A percentile compares a stretch with the other conserved stretches of the same genome.
Evolutionary conservation across 139 green algal genomes (phyloP).

Genomic region (Picochlorum sp.): DNA sequence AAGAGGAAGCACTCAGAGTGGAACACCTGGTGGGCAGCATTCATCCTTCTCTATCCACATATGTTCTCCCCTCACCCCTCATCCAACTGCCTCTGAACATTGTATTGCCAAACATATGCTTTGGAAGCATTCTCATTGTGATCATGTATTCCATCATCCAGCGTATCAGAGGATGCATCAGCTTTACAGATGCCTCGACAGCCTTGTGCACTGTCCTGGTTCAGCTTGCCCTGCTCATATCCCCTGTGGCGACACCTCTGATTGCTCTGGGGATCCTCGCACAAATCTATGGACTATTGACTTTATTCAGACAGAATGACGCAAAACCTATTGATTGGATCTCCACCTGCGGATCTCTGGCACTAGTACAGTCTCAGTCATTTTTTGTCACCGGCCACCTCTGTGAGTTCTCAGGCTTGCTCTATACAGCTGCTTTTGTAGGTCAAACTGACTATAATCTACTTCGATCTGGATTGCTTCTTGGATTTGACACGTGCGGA

Average conservation of each 20-base stretch:
- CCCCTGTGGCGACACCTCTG: neutral
- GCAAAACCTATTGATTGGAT: neutral
- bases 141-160: too few species aligned
- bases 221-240: neutral
- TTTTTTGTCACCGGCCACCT: constrained; percentile 82
- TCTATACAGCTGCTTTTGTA: constrained; percentile 82
- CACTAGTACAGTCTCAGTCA: constrained; percentile 23
- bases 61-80: too few species aligned
- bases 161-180: too few species aligned
- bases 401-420: constrained; percentile 83
- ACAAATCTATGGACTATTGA: neutral
- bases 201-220: neutral
- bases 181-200: neutral
- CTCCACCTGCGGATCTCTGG: constrained; percentile 10
- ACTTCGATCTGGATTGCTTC: constrained; percentile 38
- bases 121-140: too few species aligned
- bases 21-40: too few species aligned
- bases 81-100: too few species aligned
- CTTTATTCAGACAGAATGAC: neutral
- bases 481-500: constrained; percentile 76
- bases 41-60: too few species aligned
- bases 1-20: too few species aligned
- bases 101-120: too few species aligned
- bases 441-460: constrained; percentile 66
- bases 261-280: neutral